Evolutionary conservation across 495 filamentous ascomycete genomes (phyloP), one percentile per base, ranked within the genome.

Genomic region (Endocarpon pusillum): DNA sequence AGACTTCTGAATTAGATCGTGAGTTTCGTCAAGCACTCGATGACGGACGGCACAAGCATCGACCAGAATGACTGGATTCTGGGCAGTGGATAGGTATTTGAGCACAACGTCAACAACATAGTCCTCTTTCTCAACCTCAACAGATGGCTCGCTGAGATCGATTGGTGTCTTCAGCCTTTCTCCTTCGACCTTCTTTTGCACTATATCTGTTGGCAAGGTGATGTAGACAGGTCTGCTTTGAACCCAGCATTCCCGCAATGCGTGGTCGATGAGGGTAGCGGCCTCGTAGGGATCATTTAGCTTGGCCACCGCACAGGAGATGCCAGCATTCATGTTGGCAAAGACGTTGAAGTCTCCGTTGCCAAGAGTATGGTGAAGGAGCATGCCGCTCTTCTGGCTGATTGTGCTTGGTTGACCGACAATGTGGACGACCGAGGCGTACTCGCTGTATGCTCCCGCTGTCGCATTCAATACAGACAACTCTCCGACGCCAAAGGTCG

Each of bases 321-420:
- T 75, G 16, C 67, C 55, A 10, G 58, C 56, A 47, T 62, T 77
- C 78, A 94, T 94, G 39, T 75, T 66, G 41, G 69, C 60, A 47
- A 89, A 94, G n/a, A 80, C 81, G 36, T 78, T 71, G 53, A 80
- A 89, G 48, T 89, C 77, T 19, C 86, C 86, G 47, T 93, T 89
- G 21, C 84, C 86, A 10, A 96, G 73, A 1, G 86, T 92, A 54
- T 96, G 87, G 50, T 96, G 87, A 9, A 96, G 63, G n/a, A 91
- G 59, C 54, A 64, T 62, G 8, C 67, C 66, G 50, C 62, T 58
- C 33, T 51, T 58, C 37, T 72, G 67, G 3, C 61, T 61, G 7
- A 53, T 37, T 16, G 55, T 64, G 19, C 53, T 53, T 9, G 72
- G 68, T 38, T 71, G 70, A 36, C 74, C 73, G 28, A 78, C 73